phyloP scores from a whole-genome alignment of 2,329 filamentous ascomycete species.

The Penicillium sp. region DNA sequence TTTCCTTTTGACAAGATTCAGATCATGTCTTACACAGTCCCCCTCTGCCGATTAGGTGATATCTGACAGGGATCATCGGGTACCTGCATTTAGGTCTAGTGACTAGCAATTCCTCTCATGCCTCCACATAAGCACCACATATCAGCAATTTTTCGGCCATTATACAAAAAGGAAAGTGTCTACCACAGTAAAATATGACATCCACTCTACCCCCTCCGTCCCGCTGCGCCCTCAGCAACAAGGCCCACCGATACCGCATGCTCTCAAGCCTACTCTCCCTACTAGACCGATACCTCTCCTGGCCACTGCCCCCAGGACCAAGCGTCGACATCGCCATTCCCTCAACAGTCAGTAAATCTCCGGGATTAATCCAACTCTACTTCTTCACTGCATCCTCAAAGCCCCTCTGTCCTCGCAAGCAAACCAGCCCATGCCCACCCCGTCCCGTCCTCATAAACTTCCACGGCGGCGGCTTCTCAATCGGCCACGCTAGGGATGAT shows the following conservation, averaged over 20 bases:
- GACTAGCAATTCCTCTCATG: background rate
- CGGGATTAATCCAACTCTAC: slow-evolving; percentile 15
- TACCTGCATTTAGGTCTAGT: background rate
- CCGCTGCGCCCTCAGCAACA: slow-evolving; percentile 7
- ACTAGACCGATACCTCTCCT: slow-evolving; percentile 20
- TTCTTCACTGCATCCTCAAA: slow-evolving; percentile 14
- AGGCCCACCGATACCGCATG: slow-evolving; percentile 17
- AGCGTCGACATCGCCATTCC: slow-evolving; percentile 15
- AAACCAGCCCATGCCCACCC: background rate
- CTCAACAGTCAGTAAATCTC: slow-evolving; percentile 14
- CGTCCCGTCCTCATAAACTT: slow-evolving; percentile 21
- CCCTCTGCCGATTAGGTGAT: no score
- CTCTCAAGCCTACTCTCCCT: slow-evolving; percentile 12
- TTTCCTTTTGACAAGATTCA: no score
- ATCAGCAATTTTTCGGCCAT: no score
- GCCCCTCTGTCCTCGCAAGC: background rate
- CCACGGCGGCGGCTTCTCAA: slow-evolving; percentile 23
- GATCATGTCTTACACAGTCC: background rate
- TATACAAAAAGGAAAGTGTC: background rate
- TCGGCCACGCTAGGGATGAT: slow-evolving; percentile 20
- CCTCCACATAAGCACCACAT: background rate
- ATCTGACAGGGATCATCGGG: background rate
- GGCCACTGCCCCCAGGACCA: slow-evolving; percentile 11
- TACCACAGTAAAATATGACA: background rate
- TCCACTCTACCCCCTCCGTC: background rate